Evolutionary conservation across 345 rosid species (phyloP).

Genomic region (Salix suchowensis): DNA sequence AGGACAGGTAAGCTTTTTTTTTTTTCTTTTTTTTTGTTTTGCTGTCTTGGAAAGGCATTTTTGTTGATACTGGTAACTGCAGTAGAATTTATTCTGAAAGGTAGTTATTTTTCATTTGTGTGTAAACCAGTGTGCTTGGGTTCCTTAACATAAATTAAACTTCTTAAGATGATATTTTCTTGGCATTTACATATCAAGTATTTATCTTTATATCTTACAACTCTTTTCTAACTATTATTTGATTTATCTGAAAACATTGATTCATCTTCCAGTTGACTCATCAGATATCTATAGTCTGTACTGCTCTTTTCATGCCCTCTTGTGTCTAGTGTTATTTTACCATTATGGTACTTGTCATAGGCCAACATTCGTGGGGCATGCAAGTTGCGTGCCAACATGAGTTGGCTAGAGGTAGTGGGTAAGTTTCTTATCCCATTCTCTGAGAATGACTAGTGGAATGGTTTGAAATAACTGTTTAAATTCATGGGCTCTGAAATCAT

Average conservation of each 20-base stretch:
- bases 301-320: background rate
- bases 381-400: too few species aligned
- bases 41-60: background rate
- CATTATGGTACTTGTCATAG: too few species aligned
- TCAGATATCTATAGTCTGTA: background rate
- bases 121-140: background rate
- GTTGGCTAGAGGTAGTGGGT: too few species aligned
- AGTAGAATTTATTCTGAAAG: background rate
- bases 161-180: background rate
- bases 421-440: too few species aligned
- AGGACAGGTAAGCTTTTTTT: conserved; percentile 59
- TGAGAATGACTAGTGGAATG: too few species aligned
- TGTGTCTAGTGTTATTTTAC: too few species aligned
- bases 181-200: background rate
- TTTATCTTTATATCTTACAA: background rate
- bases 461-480: background rate
- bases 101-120: background rate
- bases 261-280: background rate
- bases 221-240: background rate
- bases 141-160: background rate
- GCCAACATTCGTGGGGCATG: too few species aligned
- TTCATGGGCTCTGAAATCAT: background rate
- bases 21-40: background rate
- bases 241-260: too few species aligned
- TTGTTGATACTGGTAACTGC: background rate